These are phyloP conservation scores for Podospora australis DNA, from an alignment of 495 filamentous ascomycete genomes.

Conservation along the genomic window DNA sequence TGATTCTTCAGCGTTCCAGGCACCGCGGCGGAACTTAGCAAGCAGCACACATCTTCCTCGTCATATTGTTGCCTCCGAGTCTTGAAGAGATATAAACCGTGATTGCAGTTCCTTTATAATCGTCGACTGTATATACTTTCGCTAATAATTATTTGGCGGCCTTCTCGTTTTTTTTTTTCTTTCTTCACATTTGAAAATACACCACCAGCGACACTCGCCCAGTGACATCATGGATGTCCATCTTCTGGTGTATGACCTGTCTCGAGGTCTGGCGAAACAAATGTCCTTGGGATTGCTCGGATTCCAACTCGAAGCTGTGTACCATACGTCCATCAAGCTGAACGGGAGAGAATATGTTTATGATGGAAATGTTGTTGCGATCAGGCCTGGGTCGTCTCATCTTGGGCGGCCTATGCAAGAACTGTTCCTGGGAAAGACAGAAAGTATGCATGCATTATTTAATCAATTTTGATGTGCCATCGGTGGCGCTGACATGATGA, in stretches of 20 bases:
- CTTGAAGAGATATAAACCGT: too few species aligned
- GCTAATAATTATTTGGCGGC: too few species aligned
- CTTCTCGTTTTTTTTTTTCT: too few species aligned
- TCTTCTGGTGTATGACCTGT: constrained; percentile 92
- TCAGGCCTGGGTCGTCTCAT: constrained; percentile 71
- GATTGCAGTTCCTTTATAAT: too few species aligned
- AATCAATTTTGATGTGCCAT: too few species aligned
- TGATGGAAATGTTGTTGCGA: constrained; percentile 70
- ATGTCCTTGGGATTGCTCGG: constrained; percentile 52
- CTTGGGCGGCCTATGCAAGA: constrained; percentile 78
- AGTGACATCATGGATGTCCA: constrained; percentile 69
- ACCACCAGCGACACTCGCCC: not conserved
- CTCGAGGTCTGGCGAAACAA: constrained; percentile 53
- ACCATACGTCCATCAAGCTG: constrained; percentile 84
- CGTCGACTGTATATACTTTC: too few species aligned
- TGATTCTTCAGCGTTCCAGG: too few species aligned
- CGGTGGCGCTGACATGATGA: not conserved
- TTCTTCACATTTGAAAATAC: too few species aligned
- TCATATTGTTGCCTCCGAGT: too few species aligned
- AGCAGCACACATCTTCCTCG: too few species aligned
- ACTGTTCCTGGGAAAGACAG: constrained; percentile 65
- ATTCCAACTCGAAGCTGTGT: constrained; percentile 79
- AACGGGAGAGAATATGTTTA: constrained; percentile 53
- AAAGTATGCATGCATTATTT: too few species aligned
- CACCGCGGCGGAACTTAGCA: too few species aligned